Evolutionary conservation across 768 basidiomycete species (phyloP), one percentile per base, ranked within the genome.

Genomic region (Chalciporus chontae): DNA sequence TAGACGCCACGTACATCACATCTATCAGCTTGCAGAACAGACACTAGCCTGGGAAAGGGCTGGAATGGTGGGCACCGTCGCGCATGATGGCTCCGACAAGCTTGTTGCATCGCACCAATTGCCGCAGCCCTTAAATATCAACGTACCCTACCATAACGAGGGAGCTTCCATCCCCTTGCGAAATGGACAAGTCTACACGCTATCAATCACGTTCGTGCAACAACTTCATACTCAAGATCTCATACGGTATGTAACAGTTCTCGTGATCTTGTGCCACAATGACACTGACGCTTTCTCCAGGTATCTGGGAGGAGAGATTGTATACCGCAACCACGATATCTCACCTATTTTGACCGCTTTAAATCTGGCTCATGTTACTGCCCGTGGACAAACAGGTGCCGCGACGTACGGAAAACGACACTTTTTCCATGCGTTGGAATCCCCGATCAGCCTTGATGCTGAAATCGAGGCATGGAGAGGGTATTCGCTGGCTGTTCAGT

Each of bases 11-110:
- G 10, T 14, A 31, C 62, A 60, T 21, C 67, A 75, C 5, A 71
- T 81, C 23, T 77, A 76, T 44, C 55, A 69, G 34, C 69, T 79
- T 4, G 77, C 79, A 0, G 78, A 77, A 40, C 44, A 60, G 37
- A 67, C 68, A 4, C 47, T 47, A 10, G 71, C 63, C 5, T 80
- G 78, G 73, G 27, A 55, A 13, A 52, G 63, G 8, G 69, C 68
- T 19, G 67, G 67, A 3, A 61, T 77, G 62, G 53, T 58, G 13
- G 63, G 56, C 19, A 54, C 46, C 21, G 72, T 77, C 11, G 78
- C 80, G 0, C 77, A 81, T 45, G 79, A 81, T 49, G 50, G 59
- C 23, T 68, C 72, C 27, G 65, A 69, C 39, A 76, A 68, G 48
- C 58, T 81, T 24, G 68, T 79, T 37, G 65, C 78, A 0, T 66